Percentiles rank a stretch among this genome's conserved stretches.
Conservation (phyloP, 768 basidiomycete species). For the Lyophyllum shimeji region DNA sequence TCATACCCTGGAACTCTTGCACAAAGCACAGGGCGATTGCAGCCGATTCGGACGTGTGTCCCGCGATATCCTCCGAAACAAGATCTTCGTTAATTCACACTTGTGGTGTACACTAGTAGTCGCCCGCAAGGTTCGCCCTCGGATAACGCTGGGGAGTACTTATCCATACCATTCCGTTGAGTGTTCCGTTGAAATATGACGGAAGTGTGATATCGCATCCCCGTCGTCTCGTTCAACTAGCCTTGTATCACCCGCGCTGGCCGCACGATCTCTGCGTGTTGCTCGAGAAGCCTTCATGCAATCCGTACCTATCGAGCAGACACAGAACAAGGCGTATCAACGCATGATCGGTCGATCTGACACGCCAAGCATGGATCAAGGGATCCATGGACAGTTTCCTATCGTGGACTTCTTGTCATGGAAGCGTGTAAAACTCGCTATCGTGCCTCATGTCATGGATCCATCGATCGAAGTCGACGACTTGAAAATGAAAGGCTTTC, state of each 20-base stretch:
- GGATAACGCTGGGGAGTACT: background rate
- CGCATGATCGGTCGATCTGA: background rate
- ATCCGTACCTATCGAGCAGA: background rate
- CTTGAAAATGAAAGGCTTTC: background rate
- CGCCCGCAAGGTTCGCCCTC: background rate
- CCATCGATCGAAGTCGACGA: constrained; percentile 8
- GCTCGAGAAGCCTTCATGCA: background rate
- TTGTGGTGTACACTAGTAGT: background rate
- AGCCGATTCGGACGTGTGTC: background rate
- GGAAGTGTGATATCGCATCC: background rate
- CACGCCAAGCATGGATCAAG: background rate
- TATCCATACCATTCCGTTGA: background rate
- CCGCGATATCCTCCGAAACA: background rate
- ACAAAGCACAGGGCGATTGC: background rate
- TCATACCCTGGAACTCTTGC: background rate
- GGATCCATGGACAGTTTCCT: background rate
- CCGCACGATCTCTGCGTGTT: background rate
- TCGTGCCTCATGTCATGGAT: constrained; percentile 6
- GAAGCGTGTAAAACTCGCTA: constrained; percentile 3
- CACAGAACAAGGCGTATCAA: background rate
- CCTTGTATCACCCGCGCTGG: background rate
- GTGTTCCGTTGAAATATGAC: background rate
- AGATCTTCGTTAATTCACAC: background rate
- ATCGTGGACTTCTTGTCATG: too few species aligned
- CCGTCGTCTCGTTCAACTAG: background rate